phyloP scores from a whole-genome alignment of 2,329 filamentous ascomycete genomes.

The Lachnellula hyalina region DNA sequence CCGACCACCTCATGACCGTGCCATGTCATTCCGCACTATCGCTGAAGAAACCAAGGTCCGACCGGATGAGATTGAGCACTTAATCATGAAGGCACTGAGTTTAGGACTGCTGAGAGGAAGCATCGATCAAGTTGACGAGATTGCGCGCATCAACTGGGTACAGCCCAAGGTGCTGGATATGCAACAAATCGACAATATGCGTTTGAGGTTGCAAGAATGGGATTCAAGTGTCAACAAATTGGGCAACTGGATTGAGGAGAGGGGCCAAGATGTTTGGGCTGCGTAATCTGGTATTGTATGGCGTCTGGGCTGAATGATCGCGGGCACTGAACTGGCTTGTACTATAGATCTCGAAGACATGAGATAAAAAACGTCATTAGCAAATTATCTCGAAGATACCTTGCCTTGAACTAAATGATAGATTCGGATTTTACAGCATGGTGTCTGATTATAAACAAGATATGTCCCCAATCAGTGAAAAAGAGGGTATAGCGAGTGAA shows the following conservation, averaged over 20 bases:
- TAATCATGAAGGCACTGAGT: constrained; percentile 99
- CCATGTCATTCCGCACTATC: constrained; percentile 88
- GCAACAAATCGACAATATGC: constrained; percentile 92
- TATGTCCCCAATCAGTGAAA: no score
- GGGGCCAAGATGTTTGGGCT: constrained; percentile 94
- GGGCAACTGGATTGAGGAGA: constrained; percentile 93
- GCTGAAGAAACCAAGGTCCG: constrained; percentile 87
- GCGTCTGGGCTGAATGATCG: constrained; percentile 23
- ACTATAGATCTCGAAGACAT: constrained; percentile 25
- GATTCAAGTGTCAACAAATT: constrained; percentile 92
- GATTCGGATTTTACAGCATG: background rate
- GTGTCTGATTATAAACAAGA: background rate
- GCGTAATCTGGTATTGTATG: constrained; percentile 46
- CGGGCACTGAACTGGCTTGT: constrained; percentile 21
- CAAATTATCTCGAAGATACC: constrained; percentile 5
- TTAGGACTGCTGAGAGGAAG: constrained; percentile 83
- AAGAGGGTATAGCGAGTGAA: background rate
- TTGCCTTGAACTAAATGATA: background rate
- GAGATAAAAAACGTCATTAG: constrained; percentile 14
- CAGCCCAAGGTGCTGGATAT: constrained; percentile 97
- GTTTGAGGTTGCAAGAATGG: constrained; percentile 84
- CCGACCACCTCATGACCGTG: constrained; percentile 88
- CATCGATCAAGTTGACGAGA: constrained; percentile 92
- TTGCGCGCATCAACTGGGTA: constrained; percentile 96
- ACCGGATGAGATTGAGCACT: constrained; percentile 88